These are phyloP conservation scores for Linum lewisii DNA, from an alignment of 345 rosid species.

Conservation along the genomic window DNA sequence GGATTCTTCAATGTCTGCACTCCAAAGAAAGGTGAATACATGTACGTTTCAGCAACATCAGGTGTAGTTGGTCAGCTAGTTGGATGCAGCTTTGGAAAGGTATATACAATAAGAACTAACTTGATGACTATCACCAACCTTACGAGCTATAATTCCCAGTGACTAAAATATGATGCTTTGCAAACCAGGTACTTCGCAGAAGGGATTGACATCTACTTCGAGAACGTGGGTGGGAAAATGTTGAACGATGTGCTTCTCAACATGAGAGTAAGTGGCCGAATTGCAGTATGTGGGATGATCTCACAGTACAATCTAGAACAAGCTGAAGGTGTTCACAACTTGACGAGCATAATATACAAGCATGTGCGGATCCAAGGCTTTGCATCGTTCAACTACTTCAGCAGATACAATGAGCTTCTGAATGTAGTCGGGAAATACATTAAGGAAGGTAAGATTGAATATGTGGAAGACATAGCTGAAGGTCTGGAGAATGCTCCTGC, in stretches of 20 bases:
- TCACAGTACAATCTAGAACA: slow-evolving; percentile 40
- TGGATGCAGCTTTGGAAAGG: slow-evolving; percentile 46
- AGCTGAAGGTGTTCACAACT: slow-evolving; percentile 18
- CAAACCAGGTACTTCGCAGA: slow-evolving; percentile 37
- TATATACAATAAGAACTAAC: too few relatives aligned
- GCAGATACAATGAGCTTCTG: slow-evolving; percentile 13
- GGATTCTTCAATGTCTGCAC: slow-evolving; percentile 33
- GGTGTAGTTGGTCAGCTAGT: slow-evolving; percentile 52
- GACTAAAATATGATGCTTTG: too few relatives aligned
- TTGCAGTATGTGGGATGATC: slow-evolving; percentile 46
- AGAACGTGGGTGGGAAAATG: slow-evolving; percentile 46
- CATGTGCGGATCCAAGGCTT: slow-evolving; percentile 17
- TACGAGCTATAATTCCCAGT: too few relatives aligned
- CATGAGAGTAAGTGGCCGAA: slow-evolving; percentile 34
- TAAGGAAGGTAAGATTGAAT: slow-evolving; percentile 17
- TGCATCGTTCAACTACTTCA: background rate
- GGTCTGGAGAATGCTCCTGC: slow-evolving; percentile 18
- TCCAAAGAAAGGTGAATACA: slow-evolving; percentile 37
- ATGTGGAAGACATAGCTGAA: slow-evolving; percentile 19
- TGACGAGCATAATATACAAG: slow-evolving; percentile 7
- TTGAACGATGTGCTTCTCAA: slow-evolving; percentile 41
- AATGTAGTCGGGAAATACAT: slow-evolving; percentile 14
- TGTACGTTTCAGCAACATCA: slow-evolving; percentile 41
- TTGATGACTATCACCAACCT: background rate
- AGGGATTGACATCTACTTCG: slow-evolving; percentile 52